Percentiles rank a stretch among this genome's conserved stretches.
These are phyloP conservation scores for Sclerotinia minor DNA, from an alignment of 2,329 filamentous ascomycete genomes.

Conservation along the genomic window DNA sequence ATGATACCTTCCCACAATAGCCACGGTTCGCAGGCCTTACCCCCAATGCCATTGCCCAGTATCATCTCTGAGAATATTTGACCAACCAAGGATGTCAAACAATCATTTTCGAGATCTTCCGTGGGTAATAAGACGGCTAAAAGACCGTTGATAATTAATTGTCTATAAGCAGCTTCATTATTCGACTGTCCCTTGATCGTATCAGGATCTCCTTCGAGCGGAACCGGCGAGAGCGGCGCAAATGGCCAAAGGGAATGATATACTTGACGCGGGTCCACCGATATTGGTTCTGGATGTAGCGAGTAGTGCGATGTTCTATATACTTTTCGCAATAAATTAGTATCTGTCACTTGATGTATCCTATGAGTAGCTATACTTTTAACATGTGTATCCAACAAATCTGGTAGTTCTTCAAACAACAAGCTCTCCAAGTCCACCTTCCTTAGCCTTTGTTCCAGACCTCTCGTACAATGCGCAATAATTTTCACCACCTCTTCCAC, in stretches of 20 bases:
- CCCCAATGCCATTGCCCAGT: slow-evolving; percentile 76
- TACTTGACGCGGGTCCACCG: slow-evolving; percentile 63
- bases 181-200: slow-evolving; percentile 62
- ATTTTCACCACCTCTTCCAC: slow-evolving; percentile 85
- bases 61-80: slow-evolving; percentile 91
- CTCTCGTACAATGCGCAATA: slow-evolving; percentile 87
- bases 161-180: slow-evolving; percentile 82
- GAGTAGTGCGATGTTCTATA: slow-evolving; percentile 68
- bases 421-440: slow-evolving; percentile 81
- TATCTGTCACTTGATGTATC: slow-evolving; percentile 11
- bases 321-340: slow-evolving; percentile 50
- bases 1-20: slow-evolving; percentile 82
- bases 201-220: slow-evolving; percentile 50
- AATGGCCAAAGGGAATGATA: slow-evolving; percentile 85
- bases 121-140: slow-evolving; percentile 84
- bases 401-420: slow-evolving; percentile 83
- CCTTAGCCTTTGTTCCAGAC: slow-evolving; percentile 80
- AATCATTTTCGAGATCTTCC: slow-evolving; percentile 87
- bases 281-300: slow-evolving; percentile 58
- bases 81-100: slow-evolving; percentile 76
- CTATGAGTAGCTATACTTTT: slow-evolving; percentile 55
- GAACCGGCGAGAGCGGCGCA: slow-evolving; percentile 77
- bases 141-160: slow-evolving; percentile 80
- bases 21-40: slow-evolving; percentile 83
- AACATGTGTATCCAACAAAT: slow-evolving; percentile 77